phyloP scores from a whole-genome alignment of 2,329 filamentous ascomycete species.

The Arthrobotrys sinensis region DNA sequence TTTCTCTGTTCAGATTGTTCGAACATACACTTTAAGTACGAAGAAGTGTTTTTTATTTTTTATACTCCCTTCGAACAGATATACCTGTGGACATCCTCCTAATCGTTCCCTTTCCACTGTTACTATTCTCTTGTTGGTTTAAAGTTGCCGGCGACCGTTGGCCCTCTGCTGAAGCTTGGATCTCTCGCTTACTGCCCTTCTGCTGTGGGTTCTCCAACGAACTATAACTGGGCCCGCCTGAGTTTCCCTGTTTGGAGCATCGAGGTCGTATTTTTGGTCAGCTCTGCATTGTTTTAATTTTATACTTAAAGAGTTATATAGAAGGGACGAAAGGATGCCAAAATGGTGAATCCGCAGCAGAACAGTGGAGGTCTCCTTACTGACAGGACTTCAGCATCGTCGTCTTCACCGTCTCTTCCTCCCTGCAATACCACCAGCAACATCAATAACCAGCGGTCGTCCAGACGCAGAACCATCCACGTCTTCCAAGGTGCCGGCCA shows the following conservation, averaged over 20 bases:
- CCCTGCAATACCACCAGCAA: neutral
- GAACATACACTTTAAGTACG: constrained; percentile 2
- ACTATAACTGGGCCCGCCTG: constrained; percentile 26
- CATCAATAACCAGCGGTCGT: constrained; percentile 17
- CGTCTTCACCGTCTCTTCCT: constrained; percentile 18
- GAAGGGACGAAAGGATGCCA: constrained; percentile 46
- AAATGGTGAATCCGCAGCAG: constrained; percentile 51
- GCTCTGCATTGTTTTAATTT: constrained; percentile 21
- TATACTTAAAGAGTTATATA: constrained; percentile 17
- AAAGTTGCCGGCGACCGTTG: constrained; percentile 36
- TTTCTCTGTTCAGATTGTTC: constrained; percentile 18
- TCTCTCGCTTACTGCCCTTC: constrained; percentile 55
- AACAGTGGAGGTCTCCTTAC: constrained; percentile 49
- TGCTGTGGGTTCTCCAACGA: constrained; percentile 10
- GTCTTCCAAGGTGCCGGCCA: constrained; percentile 12
- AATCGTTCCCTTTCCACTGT: neutral
- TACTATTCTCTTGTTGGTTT: constrained; percentile 3
- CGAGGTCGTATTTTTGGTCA: constrained; percentile 28
- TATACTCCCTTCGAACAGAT: constrained; percentile 20
- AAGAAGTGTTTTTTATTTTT: constrained; percentile 1
- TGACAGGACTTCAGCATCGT: constrained; percentile 46
- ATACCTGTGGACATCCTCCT: neutral
- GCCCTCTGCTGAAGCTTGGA: constrained; percentile 36
- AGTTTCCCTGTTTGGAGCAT: constrained; percentile 57
- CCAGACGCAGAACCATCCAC: constrained; percentile 50